phyloP scores from a whole-genome alignment of 345 rosid species.

The Eucalyptus brandiana region DNA sequence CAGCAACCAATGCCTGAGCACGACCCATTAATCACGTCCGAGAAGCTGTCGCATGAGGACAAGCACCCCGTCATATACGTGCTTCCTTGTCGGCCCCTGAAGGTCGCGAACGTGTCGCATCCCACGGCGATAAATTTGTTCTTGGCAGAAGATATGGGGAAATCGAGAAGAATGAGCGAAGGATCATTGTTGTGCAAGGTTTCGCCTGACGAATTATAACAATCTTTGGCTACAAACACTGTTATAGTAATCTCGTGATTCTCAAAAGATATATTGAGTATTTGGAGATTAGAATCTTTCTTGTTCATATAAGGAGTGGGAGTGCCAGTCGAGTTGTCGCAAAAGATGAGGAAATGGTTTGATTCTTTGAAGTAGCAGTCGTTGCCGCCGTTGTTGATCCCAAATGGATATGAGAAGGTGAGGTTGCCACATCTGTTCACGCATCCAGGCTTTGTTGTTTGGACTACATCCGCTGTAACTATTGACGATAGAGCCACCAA shows the following conservation, averaged over 20 bases:
- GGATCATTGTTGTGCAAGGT: fast-evolving
- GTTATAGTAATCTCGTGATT: no score
- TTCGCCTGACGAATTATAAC: no score
- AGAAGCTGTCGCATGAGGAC: background rate
- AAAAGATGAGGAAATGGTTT: background rate
- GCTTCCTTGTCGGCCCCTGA: background rate
- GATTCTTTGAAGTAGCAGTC: no score
- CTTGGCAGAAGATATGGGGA: background rate
- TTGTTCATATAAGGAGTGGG: no score
- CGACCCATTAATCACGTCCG: background rate
- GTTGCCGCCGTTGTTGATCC: background rate
- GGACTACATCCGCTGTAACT: background rate
- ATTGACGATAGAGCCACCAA: background rate
- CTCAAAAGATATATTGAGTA: background rate
- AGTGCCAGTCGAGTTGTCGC: background rate
- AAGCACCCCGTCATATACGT: background rate
- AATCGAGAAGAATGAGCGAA: background rate
- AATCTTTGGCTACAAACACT: fast-evolving
- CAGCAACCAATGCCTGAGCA: constrained; percentile 13
- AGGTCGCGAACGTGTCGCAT: background rate
- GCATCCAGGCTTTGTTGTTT: background rate
- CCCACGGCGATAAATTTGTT: background rate
- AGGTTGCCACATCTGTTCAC: background rate
- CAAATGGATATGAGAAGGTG: background rate
- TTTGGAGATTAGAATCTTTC: no score